These are phyloP conservation scores for Crithidia thermophila DNA, from an alignment of 208 protist genomes.

Conservation along the genomic window DNA sequence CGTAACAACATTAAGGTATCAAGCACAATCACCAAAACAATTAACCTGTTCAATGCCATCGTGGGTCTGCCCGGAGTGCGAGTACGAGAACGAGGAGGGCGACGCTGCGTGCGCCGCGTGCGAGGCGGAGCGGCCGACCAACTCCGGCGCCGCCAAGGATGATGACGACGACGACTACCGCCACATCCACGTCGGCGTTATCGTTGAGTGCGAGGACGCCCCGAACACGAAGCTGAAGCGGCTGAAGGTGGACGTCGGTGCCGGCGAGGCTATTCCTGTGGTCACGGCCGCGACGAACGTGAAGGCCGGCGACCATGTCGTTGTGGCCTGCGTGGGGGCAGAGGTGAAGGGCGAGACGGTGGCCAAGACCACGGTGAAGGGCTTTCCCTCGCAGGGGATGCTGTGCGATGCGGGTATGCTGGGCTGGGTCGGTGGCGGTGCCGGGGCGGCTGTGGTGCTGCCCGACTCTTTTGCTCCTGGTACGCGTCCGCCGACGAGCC, in stretches of 20 bases:
- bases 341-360: conserved; percentile 61
- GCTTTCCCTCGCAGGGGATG: conserved; percentile 74
- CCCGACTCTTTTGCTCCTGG: conserved; percentile 43
- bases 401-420: conserved; percentile 84
- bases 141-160: conserved; percentile 21
- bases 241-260: conserved; percentile 73
- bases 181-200: conserved; percentile 57
- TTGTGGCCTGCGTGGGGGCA: conserved; percentile 73
- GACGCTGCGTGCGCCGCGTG: conserved; percentile 52
- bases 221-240: conserved; percentile 65
- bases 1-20: no score
- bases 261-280: conserved; percentile 44
- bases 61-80: conserved; percentile 60
- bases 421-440: conserved; percentile 76
- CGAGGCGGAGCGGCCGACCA: conserved; percentile 47
- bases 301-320: conserved; percentile 45
- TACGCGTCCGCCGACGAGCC: conserved; percentile 37
- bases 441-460: conserved; percentile 58
- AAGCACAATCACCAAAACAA: no score
- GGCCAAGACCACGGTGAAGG: conserved; percentile 66
- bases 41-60: no score
- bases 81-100: conserved; percentile 60
- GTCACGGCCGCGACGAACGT: conserved; percentile 83
- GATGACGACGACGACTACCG: conserved; percentile 51
- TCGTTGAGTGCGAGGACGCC: conserved; percentile 57